phyloP scores from a whole-genome alignment of 805 yeast genomes.

The Starmerella floris region DNA sequence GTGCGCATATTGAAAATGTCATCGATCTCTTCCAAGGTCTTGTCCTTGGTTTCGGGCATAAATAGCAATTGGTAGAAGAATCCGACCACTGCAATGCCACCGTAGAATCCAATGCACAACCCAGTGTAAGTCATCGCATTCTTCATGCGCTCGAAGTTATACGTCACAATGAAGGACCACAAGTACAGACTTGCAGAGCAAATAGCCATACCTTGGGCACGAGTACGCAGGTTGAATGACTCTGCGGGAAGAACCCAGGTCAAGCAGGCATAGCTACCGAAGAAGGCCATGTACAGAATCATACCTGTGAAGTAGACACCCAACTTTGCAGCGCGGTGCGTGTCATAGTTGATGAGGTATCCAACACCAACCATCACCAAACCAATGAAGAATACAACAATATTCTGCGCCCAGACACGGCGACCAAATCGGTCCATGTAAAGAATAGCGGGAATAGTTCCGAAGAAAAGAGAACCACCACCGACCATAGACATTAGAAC shows the following conservation, averaged over 20 bases:
- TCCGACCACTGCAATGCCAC: conserved; percentile 50
- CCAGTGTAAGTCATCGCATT: conserved; percentile 48
- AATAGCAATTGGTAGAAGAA: conserved; percentile 31
- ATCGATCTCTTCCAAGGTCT: conserved; percentile 60
- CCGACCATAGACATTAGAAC: conserved; percentile 60
- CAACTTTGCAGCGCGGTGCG: conserved; percentile 36
- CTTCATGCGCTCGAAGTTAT: conserved; percentile 47
- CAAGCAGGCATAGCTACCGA: conserved; percentile 52
- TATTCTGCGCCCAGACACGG: conserved; percentile 51
- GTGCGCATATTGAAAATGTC: conserved; percentile 44
- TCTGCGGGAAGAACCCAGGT: conserved; percentile 63
- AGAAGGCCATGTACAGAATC: conserved; percentile 50
- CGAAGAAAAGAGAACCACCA: conserved; percentile 48
- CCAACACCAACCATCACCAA: conserved; percentile 48
- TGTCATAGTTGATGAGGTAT: conserved; percentile 32
- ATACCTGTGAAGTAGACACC: conserved; percentile 53
- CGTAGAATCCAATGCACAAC: conserved; percentile 51
- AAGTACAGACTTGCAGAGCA: conserved; percentile 41
- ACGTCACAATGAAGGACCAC: conserved; percentile 52
- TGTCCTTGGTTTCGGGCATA: conserved; percentile 62
- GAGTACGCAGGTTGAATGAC: conserved; percentile 43
- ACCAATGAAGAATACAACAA: conserved; percentile 46
- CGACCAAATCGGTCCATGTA: conserved; percentile 30
- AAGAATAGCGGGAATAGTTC: conserved; percentile 52
- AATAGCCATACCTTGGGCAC: conserved; percentile 54